Percentiles rank a stretch among this genome's conserved stretches.
Evolutionary conservation across 106 monocot species (phyloP).

Genomic region (Dactylorhiza incarnata): DNA sequence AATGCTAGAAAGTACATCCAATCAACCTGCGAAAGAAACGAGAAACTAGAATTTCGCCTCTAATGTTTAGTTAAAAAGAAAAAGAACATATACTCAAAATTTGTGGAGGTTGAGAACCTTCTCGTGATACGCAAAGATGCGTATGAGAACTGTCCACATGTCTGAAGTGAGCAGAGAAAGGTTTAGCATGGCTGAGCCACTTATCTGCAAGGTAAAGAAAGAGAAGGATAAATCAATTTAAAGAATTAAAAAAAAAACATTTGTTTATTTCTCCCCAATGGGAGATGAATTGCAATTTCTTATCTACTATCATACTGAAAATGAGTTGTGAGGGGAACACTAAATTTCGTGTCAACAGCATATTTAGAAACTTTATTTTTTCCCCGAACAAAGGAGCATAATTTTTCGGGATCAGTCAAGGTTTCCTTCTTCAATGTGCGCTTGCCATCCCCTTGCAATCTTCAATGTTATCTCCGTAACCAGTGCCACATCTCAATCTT

Average conservation of each 20-base stretch:
- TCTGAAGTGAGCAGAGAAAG: conserved; percentile 91
- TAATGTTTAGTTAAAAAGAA: neutral
- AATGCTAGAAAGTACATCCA: conserved; percentile 91
- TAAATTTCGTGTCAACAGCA: too few species aligned
- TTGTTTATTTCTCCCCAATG: neutral
- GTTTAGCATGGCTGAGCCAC: conserved; percentile 88
- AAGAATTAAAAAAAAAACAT: neutral
- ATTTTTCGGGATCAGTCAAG: too few species aligned
- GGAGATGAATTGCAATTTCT: neutral
- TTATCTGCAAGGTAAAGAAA: conserved; percentile 34
- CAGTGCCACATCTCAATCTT: too few species aligned
- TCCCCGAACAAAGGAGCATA: too few species aligned
- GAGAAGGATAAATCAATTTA: neutral
- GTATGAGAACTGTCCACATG: conserved; percentile 93
- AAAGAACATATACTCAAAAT: neutral
- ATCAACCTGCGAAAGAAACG: conserved; percentile 52
- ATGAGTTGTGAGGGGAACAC: too few species aligned
- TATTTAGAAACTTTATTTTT: too few species aligned
- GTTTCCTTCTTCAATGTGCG: too few species aligned
- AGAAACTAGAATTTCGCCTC: neutral
- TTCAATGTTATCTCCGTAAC: too few species aligned
- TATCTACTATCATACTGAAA: neutral
- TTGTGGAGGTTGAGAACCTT: conserved; percentile 32
- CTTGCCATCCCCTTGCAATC: too few species aligned
- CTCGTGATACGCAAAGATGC: conserved; percentile 86